Conservation (phyloP, 495 filamentous ascomycete species). For the Penicillium lividum region DNA sequence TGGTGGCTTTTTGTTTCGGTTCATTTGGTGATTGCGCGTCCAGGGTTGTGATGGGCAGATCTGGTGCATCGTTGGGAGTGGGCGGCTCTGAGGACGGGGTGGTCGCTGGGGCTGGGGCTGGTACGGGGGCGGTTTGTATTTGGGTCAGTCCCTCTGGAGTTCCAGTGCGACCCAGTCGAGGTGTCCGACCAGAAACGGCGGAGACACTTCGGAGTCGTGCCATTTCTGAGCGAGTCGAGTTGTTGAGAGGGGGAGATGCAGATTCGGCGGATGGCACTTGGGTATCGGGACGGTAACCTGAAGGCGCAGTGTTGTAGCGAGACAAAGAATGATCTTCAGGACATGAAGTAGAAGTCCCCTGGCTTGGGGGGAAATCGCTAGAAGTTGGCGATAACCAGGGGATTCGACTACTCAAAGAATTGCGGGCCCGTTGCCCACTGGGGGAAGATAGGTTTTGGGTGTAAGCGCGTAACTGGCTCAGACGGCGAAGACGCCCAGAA, state of each 20-base stretch:
- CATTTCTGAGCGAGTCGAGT: conserved; percentile 32
- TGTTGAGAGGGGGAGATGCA: conserved; percentile 33
- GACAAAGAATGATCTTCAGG: conserved; percentile 38
- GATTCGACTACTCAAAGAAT: conserved; percentile 38
- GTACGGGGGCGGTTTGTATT: neutral
- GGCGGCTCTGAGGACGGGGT: neutral
- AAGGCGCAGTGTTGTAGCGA: conserved; percentile 39
- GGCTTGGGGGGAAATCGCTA: conserved; percentile 26
- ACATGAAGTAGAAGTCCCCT: conserved; percentile 35
- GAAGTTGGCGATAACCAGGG: conserved; percentile 40
- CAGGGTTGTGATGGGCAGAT: conserved; percentile 26
- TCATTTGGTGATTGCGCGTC: conserved; percentile 15
- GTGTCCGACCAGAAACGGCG: conserved; percentile 27
- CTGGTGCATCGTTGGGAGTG: conserved; percentile 14
- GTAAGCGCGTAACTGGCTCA: conserved; percentile 74
- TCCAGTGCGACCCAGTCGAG: conserved; percentile 30
- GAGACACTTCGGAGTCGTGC: conserved; percentile 36
- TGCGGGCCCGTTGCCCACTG: conserved; percentile 33
- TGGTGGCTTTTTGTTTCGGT: conserved; percentile 55
- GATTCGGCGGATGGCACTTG: conserved; percentile 32
- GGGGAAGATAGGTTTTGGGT: conserved; percentile 55
- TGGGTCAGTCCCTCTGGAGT: conserved; percentile 22
- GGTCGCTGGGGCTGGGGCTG: neutral
- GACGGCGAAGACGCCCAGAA: conserved; percentile 64
- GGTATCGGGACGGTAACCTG: conserved; percentile 30